phyloP scores from a whole-genome alignment of 2,329 filamentous ascomycete species.

The Teratosphaeria pseudoeucalypti region DNA sequence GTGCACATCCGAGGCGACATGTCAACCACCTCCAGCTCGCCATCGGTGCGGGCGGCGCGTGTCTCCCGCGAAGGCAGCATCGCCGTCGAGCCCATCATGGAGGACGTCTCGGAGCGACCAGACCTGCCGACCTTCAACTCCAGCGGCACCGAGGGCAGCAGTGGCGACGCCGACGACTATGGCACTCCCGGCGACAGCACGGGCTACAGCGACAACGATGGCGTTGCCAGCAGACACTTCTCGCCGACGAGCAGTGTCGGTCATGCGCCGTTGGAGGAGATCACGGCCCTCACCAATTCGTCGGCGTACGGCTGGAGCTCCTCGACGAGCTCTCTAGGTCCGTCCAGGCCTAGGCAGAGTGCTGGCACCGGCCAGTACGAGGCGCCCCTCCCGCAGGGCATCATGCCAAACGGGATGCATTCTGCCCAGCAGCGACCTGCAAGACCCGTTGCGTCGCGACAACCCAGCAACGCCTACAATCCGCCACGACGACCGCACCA shows the following conservation, averaged over 20 bases:
- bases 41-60: neutral
- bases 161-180: constrained; percentile 14
- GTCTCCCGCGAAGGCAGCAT: constrained; percentile 1
- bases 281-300: constrained; percentile 19
- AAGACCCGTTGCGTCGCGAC: constrained; percentile 35
- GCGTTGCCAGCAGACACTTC: constrained; percentile 16
- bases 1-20: neutral
- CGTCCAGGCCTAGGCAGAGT: neutral
- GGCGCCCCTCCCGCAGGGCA: constrained; percentile 5
- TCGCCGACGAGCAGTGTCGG: constrained; percentile 8
- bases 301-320: constrained; percentile 21
- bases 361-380: constrained; percentile 9
- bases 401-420: constrained; percentile 16
- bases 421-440: constrained; percentile 11
- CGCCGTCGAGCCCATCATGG: constrained; percentile 20
- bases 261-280: constrained; percentile 9
- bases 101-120: constrained; percentile 20
- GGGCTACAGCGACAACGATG: constrained; percentile 19
- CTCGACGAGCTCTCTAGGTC: constrained; percentile 1
- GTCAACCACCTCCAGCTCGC: neutral
- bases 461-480: constrained; percentile 41
- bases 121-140: constrained; percentile 23
- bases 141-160: constrained; percentile 16
- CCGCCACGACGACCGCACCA: constrained; percentile 39
- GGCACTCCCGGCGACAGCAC: constrained; percentile 7